These are phyloP conservation scores for Meripilus lineatus DNA, from an alignment of 1,284 basidiomycete genomes.

Conservation along the genomic window DNA sequence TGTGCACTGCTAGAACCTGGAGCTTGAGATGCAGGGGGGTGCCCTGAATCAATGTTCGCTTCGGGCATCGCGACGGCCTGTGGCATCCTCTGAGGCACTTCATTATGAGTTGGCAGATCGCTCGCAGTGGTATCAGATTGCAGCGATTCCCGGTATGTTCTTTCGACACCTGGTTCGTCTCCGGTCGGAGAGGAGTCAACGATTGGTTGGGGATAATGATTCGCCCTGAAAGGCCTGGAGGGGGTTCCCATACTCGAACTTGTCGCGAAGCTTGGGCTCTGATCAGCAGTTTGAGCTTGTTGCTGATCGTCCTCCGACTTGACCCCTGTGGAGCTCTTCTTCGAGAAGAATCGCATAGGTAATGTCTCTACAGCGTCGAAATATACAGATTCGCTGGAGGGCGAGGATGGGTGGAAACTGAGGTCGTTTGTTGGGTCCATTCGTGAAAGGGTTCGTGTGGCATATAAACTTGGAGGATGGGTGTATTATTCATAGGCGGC, in stretches of 20 bases:
- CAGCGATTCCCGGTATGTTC: too few relatives aligned
- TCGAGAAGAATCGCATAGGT: slow-evolving; percentile 23
- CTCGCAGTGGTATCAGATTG: background rate
- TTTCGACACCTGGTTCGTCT: background rate
- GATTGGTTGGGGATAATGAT: background rate
- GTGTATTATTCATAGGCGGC: too few relatives aligned
- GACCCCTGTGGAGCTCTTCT: slow-evolving; percentile 3
- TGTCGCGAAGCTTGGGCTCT: background rate
- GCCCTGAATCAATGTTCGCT: background rate
- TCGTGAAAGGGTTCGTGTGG: too few relatives aligned
- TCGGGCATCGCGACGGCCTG: background rate
- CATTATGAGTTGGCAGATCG: background rate
- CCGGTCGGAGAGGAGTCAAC: background rate
- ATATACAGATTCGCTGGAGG: slow-evolving; percentile 34
- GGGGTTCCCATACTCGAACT: too few relatives aligned
- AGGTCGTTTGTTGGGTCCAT: too few relatives aligned
- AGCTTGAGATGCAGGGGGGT: background rate
- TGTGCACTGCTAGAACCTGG: too few relatives aligned
- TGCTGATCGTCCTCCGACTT: background rate
- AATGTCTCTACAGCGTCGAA: slow-evolving; percentile 35
- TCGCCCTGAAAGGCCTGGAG: background rate
- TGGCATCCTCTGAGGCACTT: background rate
- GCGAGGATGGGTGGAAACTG: too few relatives aligned
- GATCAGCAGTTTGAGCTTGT: background rate
- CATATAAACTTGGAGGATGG: too few relatives aligned